phyloP scores from a whole-genome alignment of 192 early-diverging fungal genomes.

The Diversispora eburnea region DNA sequence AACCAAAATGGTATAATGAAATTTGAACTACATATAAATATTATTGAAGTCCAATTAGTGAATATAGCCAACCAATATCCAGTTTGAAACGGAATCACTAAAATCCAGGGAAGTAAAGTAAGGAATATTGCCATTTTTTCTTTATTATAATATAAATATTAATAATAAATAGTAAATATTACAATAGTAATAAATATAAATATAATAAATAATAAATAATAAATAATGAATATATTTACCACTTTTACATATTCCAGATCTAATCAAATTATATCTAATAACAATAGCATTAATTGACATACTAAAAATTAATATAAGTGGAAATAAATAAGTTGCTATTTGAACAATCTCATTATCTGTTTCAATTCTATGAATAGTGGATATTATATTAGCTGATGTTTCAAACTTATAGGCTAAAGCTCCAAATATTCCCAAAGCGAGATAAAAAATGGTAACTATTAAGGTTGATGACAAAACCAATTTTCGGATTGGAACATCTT shows the following conservation, averaged over 20 bases:
- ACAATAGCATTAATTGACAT: slow-evolving; percentile 72
- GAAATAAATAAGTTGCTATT: slow-evolving; percentile 50
- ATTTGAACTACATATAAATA: slow-evolving; percentile 63
- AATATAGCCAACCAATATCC: slow-evolving; percentile 53
- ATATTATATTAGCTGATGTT: slow-evolving; percentile 37
- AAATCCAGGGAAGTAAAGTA: slow-evolving; percentile 54
- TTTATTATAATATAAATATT: neutral
- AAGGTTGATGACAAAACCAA: slow-evolving; percentile 48
- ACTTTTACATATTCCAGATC: slow-evolving; percentile 44
- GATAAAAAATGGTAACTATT: slow-evolving; percentile 51
- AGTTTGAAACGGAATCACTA: slow-evolving; percentile 66
- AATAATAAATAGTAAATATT: neutral
- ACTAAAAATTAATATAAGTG: slow-evolving; percentile 56
- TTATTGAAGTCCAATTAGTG: slow-evolving; percentile 59
- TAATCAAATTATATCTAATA: slow-evolving; percentile 52
- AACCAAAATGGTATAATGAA: slow-evolving; percentile 66
- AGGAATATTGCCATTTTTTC: slow-evolving; percentile 48
- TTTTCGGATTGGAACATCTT: slow-evolving; percentile 55
- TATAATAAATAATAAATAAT: neutral
- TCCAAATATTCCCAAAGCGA: slow-evolving; percentile 46
- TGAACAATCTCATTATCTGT: slow-evolving; percentile 30
- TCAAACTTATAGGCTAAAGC: slow-evolving; percentile 47
- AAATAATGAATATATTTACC: slow-evolving; percentile 25
- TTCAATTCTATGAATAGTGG: slow-evolving; percentile 29
- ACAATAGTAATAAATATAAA: neutral